Evolutionary conservation across 768 basidiomycete genomes (phyloP).

Genomic region (Termitomyces titanicus): DNA sequence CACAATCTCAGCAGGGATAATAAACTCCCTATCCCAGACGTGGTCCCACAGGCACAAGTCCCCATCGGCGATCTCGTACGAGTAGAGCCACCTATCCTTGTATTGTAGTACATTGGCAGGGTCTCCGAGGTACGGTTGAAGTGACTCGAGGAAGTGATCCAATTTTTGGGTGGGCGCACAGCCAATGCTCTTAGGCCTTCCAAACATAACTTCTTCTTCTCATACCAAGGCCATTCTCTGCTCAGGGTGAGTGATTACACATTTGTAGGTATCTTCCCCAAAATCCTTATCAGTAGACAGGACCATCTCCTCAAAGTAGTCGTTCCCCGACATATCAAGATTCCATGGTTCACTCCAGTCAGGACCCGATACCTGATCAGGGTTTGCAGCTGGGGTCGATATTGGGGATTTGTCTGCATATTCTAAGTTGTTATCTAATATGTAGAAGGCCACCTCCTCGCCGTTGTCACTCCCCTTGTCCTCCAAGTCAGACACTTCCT

Average conservation of each 20-base stretch:
- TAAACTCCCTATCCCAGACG: neutral
- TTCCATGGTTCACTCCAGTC: too few relatives aligned
- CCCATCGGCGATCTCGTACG: neutral
- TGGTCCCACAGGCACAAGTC: neutral
- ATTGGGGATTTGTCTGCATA: too few relatives aligned
- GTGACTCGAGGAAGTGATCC: neutral
- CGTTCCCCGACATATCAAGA: too few relatives aligned
- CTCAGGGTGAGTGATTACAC: neutral
- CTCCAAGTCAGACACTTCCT: too few relatives aligned
- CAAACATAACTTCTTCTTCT: neutral
- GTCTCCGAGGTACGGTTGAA: neutral
- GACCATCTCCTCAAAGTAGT: too few relatives aligned
- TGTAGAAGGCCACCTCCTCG: too few relatives aligned
- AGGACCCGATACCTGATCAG: too few relatives aligned
- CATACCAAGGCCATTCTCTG: neutral
- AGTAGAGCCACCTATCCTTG: neutral
- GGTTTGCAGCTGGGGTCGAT: too few relatives aligned
- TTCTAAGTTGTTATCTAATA: too few relatives aligned
- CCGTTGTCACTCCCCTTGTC: too few relatives aligned
- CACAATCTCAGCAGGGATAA: neutral
- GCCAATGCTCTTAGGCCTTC: neutral
- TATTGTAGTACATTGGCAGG: neutral
- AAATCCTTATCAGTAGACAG: neutral
- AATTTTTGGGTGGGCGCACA: neutral
- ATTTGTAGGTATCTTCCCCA: neutral